Evolutionary conservation across 176 grass and related monocot species (phyloP), one percentile per base, ranked within the genome.

Genomic region (Oropetium thomaeum): DNA sequence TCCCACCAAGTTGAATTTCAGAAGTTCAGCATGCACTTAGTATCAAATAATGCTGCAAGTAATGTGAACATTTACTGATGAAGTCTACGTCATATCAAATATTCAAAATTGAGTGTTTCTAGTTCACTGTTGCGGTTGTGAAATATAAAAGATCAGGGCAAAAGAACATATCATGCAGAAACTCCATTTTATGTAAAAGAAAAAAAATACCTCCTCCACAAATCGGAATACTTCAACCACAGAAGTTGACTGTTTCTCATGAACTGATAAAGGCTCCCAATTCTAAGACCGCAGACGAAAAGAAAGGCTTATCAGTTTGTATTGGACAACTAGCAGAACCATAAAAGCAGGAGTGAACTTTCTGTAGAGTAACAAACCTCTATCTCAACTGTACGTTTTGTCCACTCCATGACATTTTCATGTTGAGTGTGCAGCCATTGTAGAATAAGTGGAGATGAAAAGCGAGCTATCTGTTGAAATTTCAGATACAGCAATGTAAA

Each of bases 381-480:
- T 82, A 90, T 90, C 69, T 86, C 79, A 79, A 88, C 70, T 31
- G 90, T 76, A 88, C 93, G 93, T 67, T 78, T 85, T 81, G 93
- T 88, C 93, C 93, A 97, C 73, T 97, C 82, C 75, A 93, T 80
- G 62, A 97, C 86, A 82, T 90, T 93, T 32, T 90, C 85, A 28
- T 97, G 87, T 83, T 97, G 93, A 81, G 79, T 69, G 81, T 97
- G 90, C 20, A 93, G 69, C 93, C 93, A 97, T 63, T 97, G 82
- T 58, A 97, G 93, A 93, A 97, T 84, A 66, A 97, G 63, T 12
- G 93, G 85, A 38, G 84, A 86, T 88, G 84, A 90, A 64, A 93
- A 84, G 48, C 53, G 48, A 38, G 40, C 31, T 37, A 92, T 76
- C 89, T 92, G 86, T 79, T 83, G 52, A 82, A 82, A 82, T 91